Percentiles rank a stretch among this genome's conserved stretches.
Conservation (phyloP, 768 basidiomycete species). For the Cubamyces sp. region DNA sequence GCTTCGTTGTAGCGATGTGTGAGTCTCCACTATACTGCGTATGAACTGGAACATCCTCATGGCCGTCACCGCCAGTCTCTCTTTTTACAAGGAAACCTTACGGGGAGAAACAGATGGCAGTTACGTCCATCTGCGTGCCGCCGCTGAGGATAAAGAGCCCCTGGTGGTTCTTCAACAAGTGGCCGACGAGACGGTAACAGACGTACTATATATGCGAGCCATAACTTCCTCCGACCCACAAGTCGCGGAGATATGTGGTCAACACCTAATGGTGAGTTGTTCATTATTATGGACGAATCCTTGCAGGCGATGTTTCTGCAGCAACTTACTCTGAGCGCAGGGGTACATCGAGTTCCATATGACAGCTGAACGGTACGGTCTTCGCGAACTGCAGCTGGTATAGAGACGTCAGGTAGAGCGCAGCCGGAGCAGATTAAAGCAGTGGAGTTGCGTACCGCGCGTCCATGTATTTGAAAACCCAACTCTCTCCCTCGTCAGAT, state of each 20-base stretch:
- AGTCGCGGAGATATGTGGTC: background rate
- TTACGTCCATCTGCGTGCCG: background rate
- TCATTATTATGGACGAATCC: too few relatives aligned
- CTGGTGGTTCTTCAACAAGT: background rate
- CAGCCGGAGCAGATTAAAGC: too few relatives aligned
- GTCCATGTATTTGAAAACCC: too few relatives aligned
- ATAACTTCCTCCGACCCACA: background rate
- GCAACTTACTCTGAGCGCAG: background rate
- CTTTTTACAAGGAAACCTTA: background rate
- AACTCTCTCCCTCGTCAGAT: too few relatives aligned
- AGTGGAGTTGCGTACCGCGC: too few relatives aligned
- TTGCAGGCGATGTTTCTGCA: too few relatives aligned
- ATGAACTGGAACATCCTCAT: too few relatives aligned
- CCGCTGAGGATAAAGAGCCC: background rate
- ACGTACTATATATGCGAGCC: background rate
- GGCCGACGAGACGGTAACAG: background rate
- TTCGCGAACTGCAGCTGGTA: background rate
- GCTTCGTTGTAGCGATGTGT: too few relatives aligned
- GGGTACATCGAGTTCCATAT: background rate
- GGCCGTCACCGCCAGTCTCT: background rate
- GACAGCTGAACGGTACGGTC: background rate
- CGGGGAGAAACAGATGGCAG: background rate
- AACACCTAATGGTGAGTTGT: background rate
- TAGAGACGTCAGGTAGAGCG: background rate
- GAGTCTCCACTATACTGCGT: too few relatives aligned